These are phyloP conservation scores for Blastomyces emzantsi DNA, from an alignment of 2,329 filamentous ascomycete species.

Conservation along the genomic window DNA sequence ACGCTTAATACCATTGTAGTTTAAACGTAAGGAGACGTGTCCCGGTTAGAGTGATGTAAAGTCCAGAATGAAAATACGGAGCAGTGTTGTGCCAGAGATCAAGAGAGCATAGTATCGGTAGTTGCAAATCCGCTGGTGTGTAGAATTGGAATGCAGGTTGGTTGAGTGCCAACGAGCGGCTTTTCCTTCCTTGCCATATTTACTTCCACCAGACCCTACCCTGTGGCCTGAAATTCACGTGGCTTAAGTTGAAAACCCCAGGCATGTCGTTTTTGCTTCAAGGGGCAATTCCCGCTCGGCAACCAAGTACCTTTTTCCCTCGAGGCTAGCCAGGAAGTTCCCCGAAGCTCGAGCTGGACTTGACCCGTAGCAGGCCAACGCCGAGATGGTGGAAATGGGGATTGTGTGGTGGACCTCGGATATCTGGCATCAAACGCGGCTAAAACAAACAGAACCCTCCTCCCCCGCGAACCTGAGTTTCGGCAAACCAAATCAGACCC, in stretches of 20 bases:
- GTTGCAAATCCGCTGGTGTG: no score
- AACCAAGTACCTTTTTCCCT: not conserved
- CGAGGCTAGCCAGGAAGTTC: not conserved
- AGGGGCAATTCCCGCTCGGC: not conserved
- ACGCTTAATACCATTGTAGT: not conserved
- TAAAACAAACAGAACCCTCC: not conserved
- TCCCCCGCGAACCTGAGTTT: not conserved
- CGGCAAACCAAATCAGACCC: not conserved
- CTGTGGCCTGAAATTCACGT: not conserved
- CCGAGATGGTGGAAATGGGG: not conserved
- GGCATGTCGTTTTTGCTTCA: not conserved
- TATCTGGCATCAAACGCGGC: not conserved
- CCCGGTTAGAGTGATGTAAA: not conserved
- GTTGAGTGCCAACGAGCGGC: not conserved
- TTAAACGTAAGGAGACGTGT: not conserved
- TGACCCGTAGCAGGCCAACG: not conserved
- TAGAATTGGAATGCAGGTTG: not conserved
- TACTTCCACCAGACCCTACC: no score
- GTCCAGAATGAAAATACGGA: not conserved
- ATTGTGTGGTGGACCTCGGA: conserved; percentile 5
- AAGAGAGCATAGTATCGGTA: no score
- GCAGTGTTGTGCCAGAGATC: no score
- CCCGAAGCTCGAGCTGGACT: not conserved
- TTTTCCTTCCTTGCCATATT: not conserved
- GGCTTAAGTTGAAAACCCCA: not conserved